These are phyloP conservation scores for Pseudonitzschia multistriata DNA, from an alignment of 108 stramenopile species.

Conservation along the genomic window DNA sequence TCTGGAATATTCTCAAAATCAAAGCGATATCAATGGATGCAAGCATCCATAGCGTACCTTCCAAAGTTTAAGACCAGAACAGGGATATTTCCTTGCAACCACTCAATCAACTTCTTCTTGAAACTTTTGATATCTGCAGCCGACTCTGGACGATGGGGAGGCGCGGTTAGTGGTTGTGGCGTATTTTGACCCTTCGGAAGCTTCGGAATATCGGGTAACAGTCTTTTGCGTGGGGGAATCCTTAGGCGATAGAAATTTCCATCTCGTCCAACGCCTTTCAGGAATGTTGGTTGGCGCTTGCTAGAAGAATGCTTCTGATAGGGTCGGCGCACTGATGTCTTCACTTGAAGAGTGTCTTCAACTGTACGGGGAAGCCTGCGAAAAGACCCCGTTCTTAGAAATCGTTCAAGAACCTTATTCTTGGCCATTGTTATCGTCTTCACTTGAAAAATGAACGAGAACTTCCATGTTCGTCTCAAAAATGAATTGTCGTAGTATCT, in stretches of 20 bases:
- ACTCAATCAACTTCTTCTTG: conserved; percentile 20
- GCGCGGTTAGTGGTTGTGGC: conserved; percentile 26
- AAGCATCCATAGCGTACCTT: conserved; percentile 11
- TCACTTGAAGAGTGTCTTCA: conserved; percentile 20
- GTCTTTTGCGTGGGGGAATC: conserved; percentile 24
- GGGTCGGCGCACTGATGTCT: background rate
- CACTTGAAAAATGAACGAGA: background rate
- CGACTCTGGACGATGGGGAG: conserved; percentile 8
- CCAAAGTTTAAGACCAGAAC: conserved; percentile 73
- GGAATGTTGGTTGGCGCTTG: conserved; percentile 21
- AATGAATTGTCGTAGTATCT: too few species aligned
- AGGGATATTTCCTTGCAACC: conserved; percentile 55
- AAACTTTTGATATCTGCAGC: background rate
- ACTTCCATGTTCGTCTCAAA: too few species aligned
- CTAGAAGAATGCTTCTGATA: background rate
- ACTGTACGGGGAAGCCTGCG: conserved; percentile 17
- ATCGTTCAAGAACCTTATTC: conserved; percentile 1
- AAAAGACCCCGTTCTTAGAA: conserved; percentile 1
- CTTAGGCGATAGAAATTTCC: conserved; percentile 41
- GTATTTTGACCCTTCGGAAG: conserved; percentile 16
- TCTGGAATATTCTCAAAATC: background rate
- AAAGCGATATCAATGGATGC: background rate
- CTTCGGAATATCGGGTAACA: conserved; percentile 23
- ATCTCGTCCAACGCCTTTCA: conserved; percentile 33
- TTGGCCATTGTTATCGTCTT: background rate